These are phyloP conservation scores for Hypoxylon lienhwacheense DNA, from an alignment of 495 filamentous ascomycete genomes.

Conservation along the genomic window DNA sequence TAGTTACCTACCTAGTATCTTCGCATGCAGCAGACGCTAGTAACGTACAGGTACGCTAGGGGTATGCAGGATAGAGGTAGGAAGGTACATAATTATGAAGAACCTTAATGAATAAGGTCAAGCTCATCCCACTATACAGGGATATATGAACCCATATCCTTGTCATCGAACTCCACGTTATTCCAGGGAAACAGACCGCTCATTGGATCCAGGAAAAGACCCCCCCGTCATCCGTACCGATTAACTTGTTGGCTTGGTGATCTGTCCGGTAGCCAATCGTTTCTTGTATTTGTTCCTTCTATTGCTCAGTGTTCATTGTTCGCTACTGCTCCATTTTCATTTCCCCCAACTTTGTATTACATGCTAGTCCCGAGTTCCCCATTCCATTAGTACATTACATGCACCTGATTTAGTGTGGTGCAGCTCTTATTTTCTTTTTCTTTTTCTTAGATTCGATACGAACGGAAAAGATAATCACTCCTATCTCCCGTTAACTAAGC, in stretches of 20 bases:
- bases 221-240: constrained; percentile 16
- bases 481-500: constrained; percentile 1
- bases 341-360: constrained; percentile 23
- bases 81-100: too few species aligned
- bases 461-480: constrained; percentile 1
- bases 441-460: background rate
- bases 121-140: too few species aligned
- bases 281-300: constrained; percentile 23
- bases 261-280: constrained; percentile 35
- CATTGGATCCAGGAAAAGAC: constrained; percentile 21
- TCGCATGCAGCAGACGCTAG: too few species aligned
- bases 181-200: constrained; percentile 11
- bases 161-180: constrained; percentile 32
- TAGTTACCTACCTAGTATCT: too few species aligned
- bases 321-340: constrained; percentile 20
- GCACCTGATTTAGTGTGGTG: background rate
- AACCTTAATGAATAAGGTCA: too few species aligned
- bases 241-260: constrained; percentile 19
- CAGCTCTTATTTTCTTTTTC: background rate
- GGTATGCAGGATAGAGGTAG: too few species aligned
- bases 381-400: constrained; percentile 8
- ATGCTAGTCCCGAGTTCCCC: constrained; percentile 15
- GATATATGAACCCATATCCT: constrained; percentile 30
- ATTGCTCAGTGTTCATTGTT: background rate
- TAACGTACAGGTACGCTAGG: too few species aligned